Evolutionary conservation across 2,329 filamentous ascomycete genomes (phyloP).

Genomic region (Claviceps quebecensis): DNA sequence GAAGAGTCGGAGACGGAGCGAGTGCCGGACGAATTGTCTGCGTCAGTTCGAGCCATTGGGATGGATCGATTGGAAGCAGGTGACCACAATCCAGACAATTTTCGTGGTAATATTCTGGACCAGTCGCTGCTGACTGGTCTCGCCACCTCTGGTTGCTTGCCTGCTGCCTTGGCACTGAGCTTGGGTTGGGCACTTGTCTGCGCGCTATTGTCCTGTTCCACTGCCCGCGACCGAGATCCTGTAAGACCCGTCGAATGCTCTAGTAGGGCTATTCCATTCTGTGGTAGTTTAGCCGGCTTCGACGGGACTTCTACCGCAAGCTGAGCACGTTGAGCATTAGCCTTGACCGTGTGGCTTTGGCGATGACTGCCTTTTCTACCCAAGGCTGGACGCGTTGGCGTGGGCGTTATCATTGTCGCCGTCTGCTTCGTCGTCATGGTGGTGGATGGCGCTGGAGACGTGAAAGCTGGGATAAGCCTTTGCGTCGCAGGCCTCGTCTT

Average conservation of each 20-base stretch:
- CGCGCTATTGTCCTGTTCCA: background rate
- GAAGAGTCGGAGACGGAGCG: constrained; percentile 5
- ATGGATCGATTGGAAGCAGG: constrained; percentile 2
- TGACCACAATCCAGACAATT: constrained; percentile 1
- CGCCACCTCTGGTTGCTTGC: constrained; percentile 28
- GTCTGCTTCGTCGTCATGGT: background rate
- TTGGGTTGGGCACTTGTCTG: background rate
- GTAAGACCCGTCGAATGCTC: constrained; percentile 8
- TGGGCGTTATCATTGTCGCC: background rate
- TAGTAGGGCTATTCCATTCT: constrained; percentile 13
- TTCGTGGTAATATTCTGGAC: constrained; percentile 6
- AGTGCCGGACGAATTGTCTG: constrained; percentile 3
- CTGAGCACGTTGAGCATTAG: background rate
- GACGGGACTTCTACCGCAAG: background rate
- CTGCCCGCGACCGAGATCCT: background rate
- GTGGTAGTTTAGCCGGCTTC: constrained; percentile 10
- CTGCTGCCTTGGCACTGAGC: constrained; percentile 32
- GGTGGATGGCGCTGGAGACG: constrained; percentile 13
- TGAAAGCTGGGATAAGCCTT: constrained; percentile 30
- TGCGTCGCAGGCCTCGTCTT: constrained; percentile 15
- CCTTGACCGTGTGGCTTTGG: constrained; percentile 19
- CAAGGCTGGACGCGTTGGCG: constrained; percentile 31
- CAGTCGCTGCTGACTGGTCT: constrained; percentile 8
- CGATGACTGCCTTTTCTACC: constrained; percentile 34
- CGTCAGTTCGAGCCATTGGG: constrained; percentile 1